phyloP scores from a whole-genome alignment of 495 filamentous ascomycete genomes.

The Penicillium coffeae region DNA sequence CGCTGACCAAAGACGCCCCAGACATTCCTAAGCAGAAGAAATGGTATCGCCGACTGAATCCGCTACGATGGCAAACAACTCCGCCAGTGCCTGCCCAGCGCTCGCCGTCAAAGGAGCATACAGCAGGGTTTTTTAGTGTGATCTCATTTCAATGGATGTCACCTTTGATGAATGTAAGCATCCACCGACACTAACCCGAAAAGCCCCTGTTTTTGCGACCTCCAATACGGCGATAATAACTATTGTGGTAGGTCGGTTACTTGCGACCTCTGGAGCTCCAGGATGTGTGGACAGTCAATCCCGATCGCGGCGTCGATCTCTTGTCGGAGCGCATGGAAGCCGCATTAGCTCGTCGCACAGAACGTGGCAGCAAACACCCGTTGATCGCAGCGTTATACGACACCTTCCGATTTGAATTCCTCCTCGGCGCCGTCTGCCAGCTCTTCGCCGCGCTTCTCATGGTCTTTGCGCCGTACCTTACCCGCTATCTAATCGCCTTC shows the following conservation, averaged over 20 bases:
- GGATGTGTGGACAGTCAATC: conserved; percentile 87
- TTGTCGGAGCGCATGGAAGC: conserved; percentile 60
- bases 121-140: conserved; percentile 50
- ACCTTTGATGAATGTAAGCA: conserved; percentile 51
- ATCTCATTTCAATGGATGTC: conserved; percentile 60
- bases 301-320: conserved; percentile 64
- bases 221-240: no score
- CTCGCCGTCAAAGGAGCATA: conserved; percentile 47
- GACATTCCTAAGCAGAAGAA: conserved; percentile 38
- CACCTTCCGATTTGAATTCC: conserved; percentile 81
- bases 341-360: conserved; percentile 63
- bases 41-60: conserved; percentile 55
- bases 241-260: conserved; percentile 55
- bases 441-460: conserved; percentile 65
- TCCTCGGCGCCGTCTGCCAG: conserved; percentile 73
- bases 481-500: conserved; percentile 74
- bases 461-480: conserved; percentile 69
- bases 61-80: conserved; percentile 45
- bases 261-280: conserved; percentile 75
- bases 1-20: no score
- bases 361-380: conserved; percentile 66
- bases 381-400: conserved; percentile 81
- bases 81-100: conserved; percentile 54
- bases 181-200: no score
- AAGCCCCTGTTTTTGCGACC: no score